A percentile compares a stretch with the other conserved stretches of the same genome.
phyloP scores from a whole-genome alignment of 495 filamentous ascomycete genomes.

The Filosporella fistucella region DNA sequence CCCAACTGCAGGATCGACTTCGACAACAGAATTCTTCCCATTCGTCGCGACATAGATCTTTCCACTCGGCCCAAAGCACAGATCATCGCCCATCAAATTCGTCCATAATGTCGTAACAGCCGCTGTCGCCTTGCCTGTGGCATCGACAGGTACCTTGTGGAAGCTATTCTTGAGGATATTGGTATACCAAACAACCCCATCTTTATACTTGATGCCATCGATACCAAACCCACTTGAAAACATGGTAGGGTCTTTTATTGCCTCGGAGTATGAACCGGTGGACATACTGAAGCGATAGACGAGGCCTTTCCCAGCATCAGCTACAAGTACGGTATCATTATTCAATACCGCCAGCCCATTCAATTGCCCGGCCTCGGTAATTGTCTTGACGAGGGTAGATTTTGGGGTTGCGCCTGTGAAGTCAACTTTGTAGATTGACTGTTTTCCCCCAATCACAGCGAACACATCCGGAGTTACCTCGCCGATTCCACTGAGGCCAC shows the following conservation, averaged over 20 bases:
- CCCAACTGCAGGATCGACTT: conserved; percentile 35
- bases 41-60: conserved; percentile 37
- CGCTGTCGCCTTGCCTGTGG: conserved; percentile 33
- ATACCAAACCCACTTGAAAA: conserved; percentile 31
- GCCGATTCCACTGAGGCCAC: conserved; percentile 36
- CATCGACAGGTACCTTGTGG: conserved; percentile 33
- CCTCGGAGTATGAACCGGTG: conserved; percentile 30
- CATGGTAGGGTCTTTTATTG: conserved; percentile 35
- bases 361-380: conserved; percentile 33
- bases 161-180: conserved; percentile 41
- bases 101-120: conserved; percentile 32
- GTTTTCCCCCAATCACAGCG: conserved; percentile 36
- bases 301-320: conserved; percentile 33
- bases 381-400: conserved; percentile 29
- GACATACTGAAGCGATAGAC: conserved; percentile 36
- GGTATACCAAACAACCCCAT: conserved; percentile 36
- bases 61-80: conserved; percentile 35
- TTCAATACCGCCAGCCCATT: conserved; percentile 36
- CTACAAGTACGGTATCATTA: conserved; percentile 34
- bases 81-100: conserved; percentile 36
- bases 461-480: conserved; percentile 36
- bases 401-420: conserved; percentile 29
- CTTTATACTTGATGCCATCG: conserved; percentile 31
- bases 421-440: conserved; percentile 33
- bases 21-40: conserved; percentile 32